Evolutionary conservation across 2,329 filamentous ascomycete species (phyloP), one percentile per base, ranked within the genome.

Genomic region (Elsinoe ampelina): DNA sequence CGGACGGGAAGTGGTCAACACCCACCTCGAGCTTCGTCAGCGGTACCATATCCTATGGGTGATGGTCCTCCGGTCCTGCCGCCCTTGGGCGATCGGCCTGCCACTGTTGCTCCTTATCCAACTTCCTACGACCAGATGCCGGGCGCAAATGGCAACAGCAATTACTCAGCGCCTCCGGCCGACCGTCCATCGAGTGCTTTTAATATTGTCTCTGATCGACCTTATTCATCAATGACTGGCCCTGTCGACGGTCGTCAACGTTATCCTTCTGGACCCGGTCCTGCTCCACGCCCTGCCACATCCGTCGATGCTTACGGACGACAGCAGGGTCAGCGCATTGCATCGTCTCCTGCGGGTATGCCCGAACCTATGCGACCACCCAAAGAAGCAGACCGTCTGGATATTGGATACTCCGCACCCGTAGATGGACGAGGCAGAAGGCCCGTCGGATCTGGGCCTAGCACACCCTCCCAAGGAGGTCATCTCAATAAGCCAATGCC

Each of bases 21-120:
- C 15, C 54, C 54, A 10, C 54, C 54, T 19, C 54, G 54, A 22
- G 32, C 54, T n/a, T 35, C 69, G 13, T 66, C 68, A 6, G 69
- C 68, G 6, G 72, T 71, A 26, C 74, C 73, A 15, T 75, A 75
- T 58, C 73, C 63, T n/a, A 59, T 42, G 20, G 36, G 42, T 32
- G 50, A 56, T 38, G 51, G 57, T 41, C 59, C 20, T 43, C 59
- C 42, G 41, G 57, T 58, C 20, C 50, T 54, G 19, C 57, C 43
- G 57, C 65, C 73, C 13, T 61, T 72, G 2, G 72, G 71, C 15
- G 72, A 75, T 58, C 66, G 72, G 43, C 73, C 73, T 38, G 70
- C 73, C 3, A 58, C 61, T 87, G 71, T 89, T 83, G 82, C 83
- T 1, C 86, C 86, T 1, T 90, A 90, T 63, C 86, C 86, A 0